phyloP scores from a whole-genome alignment of 441 rosid species.

The Omphalea diandra region DNA sequence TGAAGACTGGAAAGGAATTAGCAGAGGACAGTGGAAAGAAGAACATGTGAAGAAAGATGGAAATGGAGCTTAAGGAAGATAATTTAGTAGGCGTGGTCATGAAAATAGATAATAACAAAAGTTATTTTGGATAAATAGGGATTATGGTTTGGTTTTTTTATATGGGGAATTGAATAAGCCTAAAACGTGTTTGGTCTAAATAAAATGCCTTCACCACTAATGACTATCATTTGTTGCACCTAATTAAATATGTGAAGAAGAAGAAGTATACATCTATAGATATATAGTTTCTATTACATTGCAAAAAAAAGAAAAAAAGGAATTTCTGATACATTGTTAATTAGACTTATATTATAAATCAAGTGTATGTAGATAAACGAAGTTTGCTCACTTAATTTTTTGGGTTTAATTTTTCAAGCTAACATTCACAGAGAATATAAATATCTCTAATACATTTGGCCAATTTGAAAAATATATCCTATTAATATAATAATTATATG shows the following conservation, averaged over 20 bases:
- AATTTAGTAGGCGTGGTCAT: conserved; percentile 21
- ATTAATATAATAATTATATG: too few species aligned
- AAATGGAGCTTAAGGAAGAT: not conserved
- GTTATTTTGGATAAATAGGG: not conserved
- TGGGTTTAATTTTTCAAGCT: too few species aligned
- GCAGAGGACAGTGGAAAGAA: conserved; percentile 7
- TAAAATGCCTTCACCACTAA: not conserved
- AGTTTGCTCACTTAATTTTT: too few species aligned
- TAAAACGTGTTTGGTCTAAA: not conserved
- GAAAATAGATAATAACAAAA: not conserved
- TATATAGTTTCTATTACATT: too few species aligned
- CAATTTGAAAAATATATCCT: too few species aligned
- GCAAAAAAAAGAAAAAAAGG: too few species aligned
- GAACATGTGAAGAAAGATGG: conserved; percentile 5
- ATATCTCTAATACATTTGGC: too few species aligned
- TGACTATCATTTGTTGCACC: not conserved
- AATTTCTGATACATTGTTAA: too few species aligned
- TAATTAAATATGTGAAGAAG: not conserved
- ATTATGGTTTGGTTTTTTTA: not conserved
- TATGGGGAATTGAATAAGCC: not conserved
- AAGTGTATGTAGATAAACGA: too few species aligned
- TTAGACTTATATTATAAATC: too few species aligned
- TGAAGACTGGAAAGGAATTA: not conserved
- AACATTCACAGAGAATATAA: too few species aligned
- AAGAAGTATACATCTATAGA: not conserved